Evolutionary conservation across 768 basidiomycete genomes (phyloP).

Genomic region (Cystofilobasidium capitatum): DNA sequence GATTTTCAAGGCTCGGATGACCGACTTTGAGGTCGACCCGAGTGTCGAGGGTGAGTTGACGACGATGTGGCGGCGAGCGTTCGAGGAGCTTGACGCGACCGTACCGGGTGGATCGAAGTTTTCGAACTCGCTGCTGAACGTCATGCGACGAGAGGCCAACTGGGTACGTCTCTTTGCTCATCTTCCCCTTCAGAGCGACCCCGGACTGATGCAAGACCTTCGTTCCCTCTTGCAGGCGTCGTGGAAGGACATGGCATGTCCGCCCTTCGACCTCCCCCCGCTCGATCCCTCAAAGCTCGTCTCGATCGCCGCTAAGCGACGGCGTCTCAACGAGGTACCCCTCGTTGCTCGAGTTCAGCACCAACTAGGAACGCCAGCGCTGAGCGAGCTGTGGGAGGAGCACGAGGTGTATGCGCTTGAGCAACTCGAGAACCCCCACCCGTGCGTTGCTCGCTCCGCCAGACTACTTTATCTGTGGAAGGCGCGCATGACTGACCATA

Average conservation of each 20-base stretch:
- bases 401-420: background rate
- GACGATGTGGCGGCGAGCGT: background rate
- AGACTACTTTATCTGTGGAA: background rate
- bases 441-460: conserved; percentile 1
- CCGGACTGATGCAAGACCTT: too few species aligned
- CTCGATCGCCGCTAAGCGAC: conserved; percentile 11
- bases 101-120: conserved; percentile 17
- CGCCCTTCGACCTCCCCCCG: conserved; percentile 18
- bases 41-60: background rate
- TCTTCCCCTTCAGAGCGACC: too few species aligned
- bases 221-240: background rate
- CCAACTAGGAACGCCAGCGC: conserved; percentile 16
- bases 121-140: conserved; percentile 7
- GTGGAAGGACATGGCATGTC: conserved; percentile 20
- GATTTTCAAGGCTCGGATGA: background rate
- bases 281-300: background rate
- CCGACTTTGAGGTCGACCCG: background rate
- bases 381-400: conserved; percentile 21
- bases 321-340: conserved; percentile 7
- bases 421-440: conserved; percentile 6
- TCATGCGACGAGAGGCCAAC: conserved; percentile 19
- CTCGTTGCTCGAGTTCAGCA: conserved; percentile 2
- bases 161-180: conserved; percentile 12
- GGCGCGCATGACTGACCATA: background rate
- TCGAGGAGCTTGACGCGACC: conserved; percentile 17